phyloP scores from a whole-genome alignment of 2,329 filamentous ascomycete species.

The Alternaria triticina region DNA sequence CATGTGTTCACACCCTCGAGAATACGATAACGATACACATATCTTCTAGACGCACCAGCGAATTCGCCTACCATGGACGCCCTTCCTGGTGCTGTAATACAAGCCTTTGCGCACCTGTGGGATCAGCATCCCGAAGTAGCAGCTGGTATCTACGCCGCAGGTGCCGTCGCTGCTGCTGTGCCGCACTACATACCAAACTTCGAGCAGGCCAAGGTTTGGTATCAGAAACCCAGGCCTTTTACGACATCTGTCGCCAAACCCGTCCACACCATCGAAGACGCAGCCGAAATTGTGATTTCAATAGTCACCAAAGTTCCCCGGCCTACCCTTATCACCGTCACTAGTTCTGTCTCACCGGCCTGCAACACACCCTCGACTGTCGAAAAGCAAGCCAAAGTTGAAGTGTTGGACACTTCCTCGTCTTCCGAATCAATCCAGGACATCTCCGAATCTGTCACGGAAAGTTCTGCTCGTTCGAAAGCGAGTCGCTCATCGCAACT shows the following conservation, averaged over 20 bases:
- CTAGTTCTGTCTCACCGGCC: not conserved
- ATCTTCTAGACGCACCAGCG: not conserved
- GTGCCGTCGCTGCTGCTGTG: not conserved
- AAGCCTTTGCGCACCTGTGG: not conserved
- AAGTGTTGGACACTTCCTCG: not conserved
- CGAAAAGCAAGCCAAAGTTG: not conserved
- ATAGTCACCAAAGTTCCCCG: not conserved
- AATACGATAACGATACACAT: not conserved
- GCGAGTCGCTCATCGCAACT: not conserved
- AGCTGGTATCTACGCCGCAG: not conserved
- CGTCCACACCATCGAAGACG: not conserved
- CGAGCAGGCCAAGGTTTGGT: slow-evolving; percentile 1
- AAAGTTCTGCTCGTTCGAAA: not conserved
- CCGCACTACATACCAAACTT: not conserved
- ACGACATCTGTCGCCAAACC: not conserved
- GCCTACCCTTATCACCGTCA: not conserved
- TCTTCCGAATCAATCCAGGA: not conserved
- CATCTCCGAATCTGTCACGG: not conserved
- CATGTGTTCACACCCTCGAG: not conserved
- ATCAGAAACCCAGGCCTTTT: not conserved
- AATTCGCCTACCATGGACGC: not conserved
- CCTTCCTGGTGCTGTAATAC: not conserved
- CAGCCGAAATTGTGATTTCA: not conserved
- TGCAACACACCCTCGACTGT: not conserved
- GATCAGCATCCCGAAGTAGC: not conserved